A percentile compares a stretch with the other conserved stretches of the same genome.
Conservation (phyloP, 2,329 filamentous ascomycete species). For the Rhynchosporium secalis region DNA sequence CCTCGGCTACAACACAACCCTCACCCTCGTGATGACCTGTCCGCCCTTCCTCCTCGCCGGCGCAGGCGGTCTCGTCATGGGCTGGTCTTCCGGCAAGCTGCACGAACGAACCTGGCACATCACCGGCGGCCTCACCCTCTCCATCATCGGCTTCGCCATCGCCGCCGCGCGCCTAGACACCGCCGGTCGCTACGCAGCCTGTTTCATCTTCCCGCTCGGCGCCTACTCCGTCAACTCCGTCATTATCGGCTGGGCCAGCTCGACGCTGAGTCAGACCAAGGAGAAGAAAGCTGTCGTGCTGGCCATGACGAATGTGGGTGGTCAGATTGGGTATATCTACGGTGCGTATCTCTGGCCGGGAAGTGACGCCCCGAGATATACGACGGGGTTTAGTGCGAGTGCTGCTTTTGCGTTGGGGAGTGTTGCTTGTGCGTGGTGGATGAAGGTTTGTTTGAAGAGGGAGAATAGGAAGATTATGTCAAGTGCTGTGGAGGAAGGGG, state of each 20-base stretch:
- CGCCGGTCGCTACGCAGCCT: slow-evolving; percentile 38
- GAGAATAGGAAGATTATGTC: slow-evolving; percentile 8
- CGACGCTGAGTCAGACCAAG: slow-evolving; percentile 25
- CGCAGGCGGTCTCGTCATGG: slow-evolving; percentile 24
- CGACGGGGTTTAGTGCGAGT: neutral
- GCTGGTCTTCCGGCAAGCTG: slow-evolving; percentile 32
- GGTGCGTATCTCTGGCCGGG: slow-evolving; percentile 9
- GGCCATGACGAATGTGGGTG: slow-evolving; percentile 8
- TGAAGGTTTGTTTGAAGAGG: slow-evolving; percentile 7
- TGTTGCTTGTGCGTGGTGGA: slow-evolving; percentile 11
- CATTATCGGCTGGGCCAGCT: slow-evolving; percentile 31
- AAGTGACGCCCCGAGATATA: slow-evolving; percentile 4
- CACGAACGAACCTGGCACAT: slow-evolving; percentile 40
- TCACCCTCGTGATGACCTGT: slow-evolving; percentile 48
- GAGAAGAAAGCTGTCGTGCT: slow-evolving; percentile 28
- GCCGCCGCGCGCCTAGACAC: slow-evolving; percentile 33
- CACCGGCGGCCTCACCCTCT: slow-evolving; percentile 32
- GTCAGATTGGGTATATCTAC: slow-evolving; percentile 11
- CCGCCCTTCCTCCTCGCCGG: slow-evolving; percentile 33
- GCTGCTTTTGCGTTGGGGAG: slow-evolving; percentile 2
- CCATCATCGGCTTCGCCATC: slow-evolving; percentile 39
- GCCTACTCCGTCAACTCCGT: slow-evolving; percentile 40
- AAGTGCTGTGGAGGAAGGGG: neutral
- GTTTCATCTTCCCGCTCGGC: slow-evolving; percentile 39
- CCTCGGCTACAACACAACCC: slow-evolving; percentile 46